These are phyloP conservation scores for Nemania sp. DNA, from an alignment of 2,329 filamentous ascomycete genomes.

Conservation along the genomic window DNA sequence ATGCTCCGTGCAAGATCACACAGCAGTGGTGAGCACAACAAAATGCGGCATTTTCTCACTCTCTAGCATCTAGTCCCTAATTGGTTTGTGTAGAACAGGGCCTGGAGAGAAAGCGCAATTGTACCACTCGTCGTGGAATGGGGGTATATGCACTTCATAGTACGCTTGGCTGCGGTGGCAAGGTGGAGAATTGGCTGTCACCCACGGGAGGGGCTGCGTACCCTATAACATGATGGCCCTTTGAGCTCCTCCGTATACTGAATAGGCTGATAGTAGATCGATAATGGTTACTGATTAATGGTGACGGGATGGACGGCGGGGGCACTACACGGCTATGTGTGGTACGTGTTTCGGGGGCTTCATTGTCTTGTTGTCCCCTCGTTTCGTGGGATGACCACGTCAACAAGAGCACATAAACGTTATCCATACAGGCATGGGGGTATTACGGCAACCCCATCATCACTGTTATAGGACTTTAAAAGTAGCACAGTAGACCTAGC, in stretches of 20 bases:
- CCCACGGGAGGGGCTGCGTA: neutral
- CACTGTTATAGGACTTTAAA: neutral
- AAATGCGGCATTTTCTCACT: no score
- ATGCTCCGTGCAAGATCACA: neutral
- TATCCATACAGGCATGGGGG: neutral
- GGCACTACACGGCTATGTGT: neutral
- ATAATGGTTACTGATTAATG: neutral
- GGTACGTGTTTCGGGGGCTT: neutral
- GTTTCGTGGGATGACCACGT: neutral
- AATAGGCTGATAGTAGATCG: neutral
- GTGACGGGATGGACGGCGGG: neutral
- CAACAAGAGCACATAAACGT: neutral
- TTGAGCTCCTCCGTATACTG: neutral
- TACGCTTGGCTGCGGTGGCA: neutral
- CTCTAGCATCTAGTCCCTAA: no score
- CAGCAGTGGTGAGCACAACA: no score
- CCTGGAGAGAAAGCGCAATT: neutral
- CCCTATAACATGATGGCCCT: neutral
- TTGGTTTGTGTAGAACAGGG: neutral
- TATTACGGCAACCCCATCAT: no score
- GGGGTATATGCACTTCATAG: neutral
- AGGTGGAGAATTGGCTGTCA: neutral
- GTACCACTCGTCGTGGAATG: neutral
- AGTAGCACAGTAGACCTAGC: neutral
- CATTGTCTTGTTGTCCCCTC: neutral